Evolutionary conservation across 345 rosid species (phyloP), one percentile per base, ranked within the genome.

Genomic region (Populus pruinosa): DNA sequence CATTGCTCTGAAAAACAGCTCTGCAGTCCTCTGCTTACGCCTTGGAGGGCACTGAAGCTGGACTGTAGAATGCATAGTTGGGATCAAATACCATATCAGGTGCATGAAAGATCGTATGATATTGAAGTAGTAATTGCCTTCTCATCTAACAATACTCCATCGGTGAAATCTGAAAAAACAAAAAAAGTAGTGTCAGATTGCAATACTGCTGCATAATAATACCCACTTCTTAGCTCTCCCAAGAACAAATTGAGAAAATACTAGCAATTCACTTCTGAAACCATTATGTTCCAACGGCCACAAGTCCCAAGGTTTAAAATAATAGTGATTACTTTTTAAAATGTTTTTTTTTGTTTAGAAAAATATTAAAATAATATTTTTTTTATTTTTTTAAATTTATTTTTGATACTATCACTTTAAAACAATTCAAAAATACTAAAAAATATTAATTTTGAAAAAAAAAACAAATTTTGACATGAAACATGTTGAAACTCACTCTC

Each of bases 401-500:
- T 33, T 33, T 33, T 33, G 0, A 33, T 5, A 33, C 4, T 4
- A 33, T 0, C 5, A 33, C 0, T 0, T 33, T 0, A 33, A 33
- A 33, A 33, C 5, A 33, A 33, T 33, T 5, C 5, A 33, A 33
- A 33, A 33, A 33, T 5, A 33, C 36, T 33, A 33, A 33, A 33
- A 33, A 33, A 4, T 33, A 33, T 33, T 33, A 33, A 33, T 33
- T 33, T 33, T 3, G 3, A 31, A 33, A 33, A 33, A 33, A 33
- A 33, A 33, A 33, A 33, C 35, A 33, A 4, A 33, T 33, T 33
- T 33, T 33, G 36, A 33, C 36, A 33, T 4, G 5, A 33, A 4
- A 33, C 36, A 33, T 4, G 36, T 33, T 33, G 36, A 33, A 33
- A 33, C 36, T 33, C 36, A 0, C 5, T 33, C 36, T 33, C 5